phyloP scores from a whole-genome alignment of 2,329 filamentous ascomycete genomes.

The Tolypocladium ovalisporum region DNA sequence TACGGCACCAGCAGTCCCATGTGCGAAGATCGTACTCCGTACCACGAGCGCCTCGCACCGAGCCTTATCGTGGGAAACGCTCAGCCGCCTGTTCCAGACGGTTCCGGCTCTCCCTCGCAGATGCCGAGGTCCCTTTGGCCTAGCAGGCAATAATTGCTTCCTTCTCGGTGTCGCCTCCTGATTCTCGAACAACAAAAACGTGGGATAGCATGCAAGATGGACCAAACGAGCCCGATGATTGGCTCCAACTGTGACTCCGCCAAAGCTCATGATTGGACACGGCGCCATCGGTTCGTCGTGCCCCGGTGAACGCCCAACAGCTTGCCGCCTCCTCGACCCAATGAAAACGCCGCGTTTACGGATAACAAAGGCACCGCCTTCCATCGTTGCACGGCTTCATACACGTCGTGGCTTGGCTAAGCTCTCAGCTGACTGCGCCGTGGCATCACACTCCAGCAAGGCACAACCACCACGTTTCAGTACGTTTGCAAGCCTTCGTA shows the following conservation, averaged over 20 bases:
- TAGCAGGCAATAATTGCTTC: neutral
- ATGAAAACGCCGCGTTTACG: neutral
- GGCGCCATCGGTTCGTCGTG: neutral
- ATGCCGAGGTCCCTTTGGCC: neutral
- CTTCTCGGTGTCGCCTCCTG: neutral
- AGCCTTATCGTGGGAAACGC: neutral
- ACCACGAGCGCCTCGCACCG: neutral
- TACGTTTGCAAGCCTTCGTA: neutral
- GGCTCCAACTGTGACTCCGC: neutral
- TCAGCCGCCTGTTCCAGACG: neutral
- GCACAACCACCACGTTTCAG: neutral
- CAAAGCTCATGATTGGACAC: neutral
- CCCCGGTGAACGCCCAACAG: neutral
- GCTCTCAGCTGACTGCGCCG: neutral
- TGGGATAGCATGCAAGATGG: neutral
- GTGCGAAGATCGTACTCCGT: neutral
- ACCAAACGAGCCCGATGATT: neutral
- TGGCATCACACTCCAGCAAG: neutral
- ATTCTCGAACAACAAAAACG: neutral
- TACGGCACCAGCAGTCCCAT: neutral
- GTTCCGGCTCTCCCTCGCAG: neutral
- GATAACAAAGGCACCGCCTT: neutral
- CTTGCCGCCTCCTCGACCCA: neutral
- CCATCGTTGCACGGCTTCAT: neutral
- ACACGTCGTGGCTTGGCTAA: neutral